Percentiles rank a stretch among this genome's conserved stretches.
Conservation (phyloP, 768 basidiomycete species). For the Tricholoma furcatifolium region DNA sequence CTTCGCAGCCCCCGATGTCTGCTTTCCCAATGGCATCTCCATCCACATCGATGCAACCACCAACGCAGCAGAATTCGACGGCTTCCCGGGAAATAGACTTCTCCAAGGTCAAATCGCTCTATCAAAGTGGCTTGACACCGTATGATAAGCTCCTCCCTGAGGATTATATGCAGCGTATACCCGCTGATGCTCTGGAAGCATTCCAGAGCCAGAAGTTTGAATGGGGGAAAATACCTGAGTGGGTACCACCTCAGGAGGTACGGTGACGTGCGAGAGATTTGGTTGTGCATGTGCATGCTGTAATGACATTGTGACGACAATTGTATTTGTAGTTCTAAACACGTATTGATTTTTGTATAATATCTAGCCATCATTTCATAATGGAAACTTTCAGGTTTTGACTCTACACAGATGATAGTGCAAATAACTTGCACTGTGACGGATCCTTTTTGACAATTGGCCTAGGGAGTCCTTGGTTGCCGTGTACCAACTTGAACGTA, state of each 20-base stretch:
- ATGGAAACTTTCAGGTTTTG: too few relatives aligned
- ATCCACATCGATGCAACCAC: constrained; percentile 10
- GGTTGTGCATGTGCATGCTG: too few relatives aligned
- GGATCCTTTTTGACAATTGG: too few relatives aligned
- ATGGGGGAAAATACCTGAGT: constrained; percentile 70
- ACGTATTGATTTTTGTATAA: too few relatives aligned
- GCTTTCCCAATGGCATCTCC: constrained; percentile 22
- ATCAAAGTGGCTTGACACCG: constrained; percentile 48
- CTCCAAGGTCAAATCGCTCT: constrained; percentile 25
- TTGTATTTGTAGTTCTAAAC: neutral
- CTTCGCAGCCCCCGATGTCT: constrained; percentile 16
- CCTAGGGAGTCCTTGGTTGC: too few relatives aligned
- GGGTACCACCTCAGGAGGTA: constrained; percentile 65
- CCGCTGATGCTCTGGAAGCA: constrained; percentile 47
- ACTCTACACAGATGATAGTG: too few relatives aligned
- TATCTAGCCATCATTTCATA: too few relatives aligned
- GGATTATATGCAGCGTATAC: constrained; percentile 58
- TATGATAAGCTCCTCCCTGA: constrained; percentile 56
- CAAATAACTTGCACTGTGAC: too few relatives aligned
- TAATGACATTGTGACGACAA: constrained; percentile 17
- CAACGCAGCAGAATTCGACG: constrained; percentile 2
- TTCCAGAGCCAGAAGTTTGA: constrained; percentile 60
- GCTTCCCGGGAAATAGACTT: constrained; percentile 26
- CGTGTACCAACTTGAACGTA: too few relatives aligned
- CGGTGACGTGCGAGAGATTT: constrained; percentile 30